Conservation (phyloP, 768 basidiomycete species). For the Coprinopsis cinerea region DNA sequence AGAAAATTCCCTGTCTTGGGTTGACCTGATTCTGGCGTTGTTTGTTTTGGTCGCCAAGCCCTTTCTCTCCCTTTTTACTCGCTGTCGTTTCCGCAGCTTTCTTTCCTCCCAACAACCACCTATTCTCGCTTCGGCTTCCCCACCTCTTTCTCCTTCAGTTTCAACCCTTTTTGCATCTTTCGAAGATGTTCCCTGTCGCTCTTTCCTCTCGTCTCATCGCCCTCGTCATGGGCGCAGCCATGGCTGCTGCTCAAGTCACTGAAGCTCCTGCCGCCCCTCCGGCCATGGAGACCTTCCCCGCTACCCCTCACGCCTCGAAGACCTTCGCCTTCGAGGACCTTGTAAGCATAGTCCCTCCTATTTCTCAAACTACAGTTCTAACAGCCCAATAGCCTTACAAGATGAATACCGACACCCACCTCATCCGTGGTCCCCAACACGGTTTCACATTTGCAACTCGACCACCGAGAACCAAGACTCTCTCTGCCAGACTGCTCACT, state of each 20-base stretch:
- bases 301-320: constrained; percentile 36
- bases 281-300: constrained; percentile 24
- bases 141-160: not conserved
- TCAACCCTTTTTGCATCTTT: not conserved
- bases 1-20: not conserved
- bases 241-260: not conserved
- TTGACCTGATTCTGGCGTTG: not conserved
- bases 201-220: not conserved
- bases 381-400: constrained; percentile 22
- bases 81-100: not conserved
- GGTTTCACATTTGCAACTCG: constrained; percentile 60
- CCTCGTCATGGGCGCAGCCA: not conserved
- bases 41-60: not conserved
- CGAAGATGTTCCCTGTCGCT: constrained; percentile 4
- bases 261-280: not conserved
- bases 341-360: not conserved
- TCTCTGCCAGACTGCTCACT: constrained; percentile 48
- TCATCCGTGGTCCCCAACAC: constrained; percentile 34
- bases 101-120: not conserved
- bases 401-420: constrained; percentile 9
- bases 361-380: constrained; percentile 14
- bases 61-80: not conserved
- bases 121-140: not conserved
- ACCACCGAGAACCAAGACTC: constrained; percentile 54
- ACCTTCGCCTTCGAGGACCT: constrained; percentile 2